Evolutionary conservation across 2,329 filamentous ascomycete genomes (phyloP), one percentile per base, ranked within the genome.

Genomic region (Pyricularia sp.): DNA sequence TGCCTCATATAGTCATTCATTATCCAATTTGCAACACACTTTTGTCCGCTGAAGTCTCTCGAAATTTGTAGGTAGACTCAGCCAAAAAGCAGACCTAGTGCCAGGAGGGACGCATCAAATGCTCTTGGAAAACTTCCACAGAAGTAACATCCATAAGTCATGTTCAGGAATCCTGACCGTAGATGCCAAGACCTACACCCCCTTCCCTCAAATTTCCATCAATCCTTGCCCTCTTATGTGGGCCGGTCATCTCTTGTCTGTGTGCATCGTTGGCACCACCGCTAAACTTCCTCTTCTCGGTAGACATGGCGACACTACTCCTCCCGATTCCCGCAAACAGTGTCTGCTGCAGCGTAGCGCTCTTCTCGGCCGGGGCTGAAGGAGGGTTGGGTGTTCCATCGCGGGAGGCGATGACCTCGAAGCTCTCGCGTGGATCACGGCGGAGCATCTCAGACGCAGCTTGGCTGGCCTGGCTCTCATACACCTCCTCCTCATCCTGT

Each of bases 401-500:
- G 1, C 76, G 77, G 1, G 83, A 81, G 70, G 78, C 79, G 0
- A 79, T 81, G 3, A 84, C 79, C 61, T 86, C 85, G 28, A 86
- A 85, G 71, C 83, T 85, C 74, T 83, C 80, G 11, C 83, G 80
- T 1, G 84, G 79, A 67, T 87, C 83, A 55, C 87, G 84, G 20
- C 90, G 89, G 71, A 92, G 83, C 88, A 94, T 88, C 72, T 88
- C 89, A 2, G 90, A 89, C 1, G 93, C 92, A 64, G 88, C 88
- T 71, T 92, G 90, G 74, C 90, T 94, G 10, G 92, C 92, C 74
- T 92, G 91, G 69, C 90, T 93, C 74, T 90, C 90, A 42, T 84
- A 85, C 0, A 93, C 79, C 63, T 90, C 88, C 71, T 91, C 86
- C 59, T 91, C 83, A 17, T 80, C 80, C 71, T 91, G 86, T 59